These are phyloP conservation scores for Tolypocladium ovalisporum DNA, from an alignment of 2,329 filamentous ascomycete species.

Conservation along the genomic window DNA sequence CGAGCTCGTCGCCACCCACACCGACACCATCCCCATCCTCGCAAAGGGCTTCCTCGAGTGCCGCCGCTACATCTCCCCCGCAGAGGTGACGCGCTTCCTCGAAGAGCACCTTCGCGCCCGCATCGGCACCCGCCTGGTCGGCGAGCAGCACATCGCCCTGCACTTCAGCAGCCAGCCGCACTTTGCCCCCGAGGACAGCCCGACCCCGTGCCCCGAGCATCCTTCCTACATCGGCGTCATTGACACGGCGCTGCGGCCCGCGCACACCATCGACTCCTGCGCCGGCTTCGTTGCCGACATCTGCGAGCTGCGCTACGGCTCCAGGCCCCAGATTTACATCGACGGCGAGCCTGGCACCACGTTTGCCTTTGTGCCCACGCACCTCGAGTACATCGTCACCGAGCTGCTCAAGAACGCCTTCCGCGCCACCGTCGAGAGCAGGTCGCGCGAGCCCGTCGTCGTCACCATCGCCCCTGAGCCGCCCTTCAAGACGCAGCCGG, in stretches of 20 bases:
- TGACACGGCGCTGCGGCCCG: conserved; percentile 77
- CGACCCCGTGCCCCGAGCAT: conserved; percentile 38
- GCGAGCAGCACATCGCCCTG: conserved; percentile 91
- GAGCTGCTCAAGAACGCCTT: conserved; percentile 97
- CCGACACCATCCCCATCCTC: conserved; percentile 86
- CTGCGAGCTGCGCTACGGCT: conserved; percentile 90
- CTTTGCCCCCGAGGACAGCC: conserved; percentile 41
- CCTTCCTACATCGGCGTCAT: conserved; percentile 86
- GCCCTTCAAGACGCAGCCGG: conserved; percentile 18
- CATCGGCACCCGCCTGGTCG: conserved; percentile 88
- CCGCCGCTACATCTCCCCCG: conserved; percentile 72
- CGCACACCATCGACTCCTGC: conserved; percentile 70
- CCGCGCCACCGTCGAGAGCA: conserved; percentile 78
- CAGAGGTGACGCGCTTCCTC: conserved; percentile 80
- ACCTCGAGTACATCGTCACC: conserved; percentile 94
- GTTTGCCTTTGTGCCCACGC: conserved; percentile 89
- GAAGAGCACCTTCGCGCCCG: conserved; percentile 88
- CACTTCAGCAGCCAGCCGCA: conserved; percentile 65
- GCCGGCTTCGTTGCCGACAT: conserved; percentile 90
- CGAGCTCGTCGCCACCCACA: conserved; percentile 89
- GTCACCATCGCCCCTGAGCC: conserved; percentile 78
- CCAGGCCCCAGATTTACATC: conserved; percentile 69
- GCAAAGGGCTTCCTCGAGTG: conserved; percentile 91
- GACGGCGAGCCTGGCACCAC: conserved; percentile 79
- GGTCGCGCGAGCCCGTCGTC: conserved; percentile 73